phyloP scores from a whole-genome alignment of 345 rosid species.

The Syzygium oleosum region DNA sequence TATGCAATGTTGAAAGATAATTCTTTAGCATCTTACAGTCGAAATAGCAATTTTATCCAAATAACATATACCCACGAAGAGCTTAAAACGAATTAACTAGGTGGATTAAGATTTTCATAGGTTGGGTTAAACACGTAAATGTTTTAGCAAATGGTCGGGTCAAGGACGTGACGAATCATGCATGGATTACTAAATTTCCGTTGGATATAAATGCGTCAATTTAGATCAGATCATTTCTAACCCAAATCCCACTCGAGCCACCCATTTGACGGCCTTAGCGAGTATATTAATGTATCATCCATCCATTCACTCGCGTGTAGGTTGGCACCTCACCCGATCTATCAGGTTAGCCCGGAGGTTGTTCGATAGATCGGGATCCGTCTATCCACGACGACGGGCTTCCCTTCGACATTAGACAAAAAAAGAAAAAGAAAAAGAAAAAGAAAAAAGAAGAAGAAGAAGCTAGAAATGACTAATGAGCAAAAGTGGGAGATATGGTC shows the following conservation, averaged over 20 bases:
- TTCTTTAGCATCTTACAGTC: too few relatives aligned
- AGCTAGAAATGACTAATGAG: neutral
- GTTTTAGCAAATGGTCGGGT: too few relatives aligned
- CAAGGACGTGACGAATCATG: too few relatives aligned
- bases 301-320: neutral
- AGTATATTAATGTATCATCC: accelerated
- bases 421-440: too few relatives aligned
- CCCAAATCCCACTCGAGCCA: accelerated
- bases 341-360: neutral
- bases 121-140: too few relatives aligned
- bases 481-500: neutral
- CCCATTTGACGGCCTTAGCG: accelerated
- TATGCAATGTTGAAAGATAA: too few relatives aligned
- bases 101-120: too few relatives aligned
- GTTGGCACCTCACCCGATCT: neutral
- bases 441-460: neutral
- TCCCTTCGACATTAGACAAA: neutral
- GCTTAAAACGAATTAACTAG: too few relatives aligned
- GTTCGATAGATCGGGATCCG: neutral
- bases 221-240: accelerated
- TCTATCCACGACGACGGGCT: neutral
- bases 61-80: too few relatives aligned
- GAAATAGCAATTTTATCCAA: too few relatives aligned
- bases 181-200: too few relatives aligned
- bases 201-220: neutral